A percentile compares a stretch with the other conserved stretches of the same genome.
Conservation (phyloP, 2,329 filamentous ascomycete genomes). For the Exserohilum rostratum region DNA sequence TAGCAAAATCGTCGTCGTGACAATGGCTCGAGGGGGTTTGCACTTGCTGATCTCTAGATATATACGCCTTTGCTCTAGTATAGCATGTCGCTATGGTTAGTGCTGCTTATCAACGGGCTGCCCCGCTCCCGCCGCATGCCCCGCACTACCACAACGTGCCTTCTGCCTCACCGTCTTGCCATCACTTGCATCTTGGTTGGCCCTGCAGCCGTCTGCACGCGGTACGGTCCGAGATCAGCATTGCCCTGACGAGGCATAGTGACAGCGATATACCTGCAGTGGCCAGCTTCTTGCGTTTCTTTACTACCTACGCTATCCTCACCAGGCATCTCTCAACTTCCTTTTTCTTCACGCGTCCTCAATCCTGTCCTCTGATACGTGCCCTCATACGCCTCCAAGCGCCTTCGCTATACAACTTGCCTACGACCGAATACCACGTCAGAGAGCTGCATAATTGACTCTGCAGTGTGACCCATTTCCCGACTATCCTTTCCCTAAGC, state of each 20-base stretch:
- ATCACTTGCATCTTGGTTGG: background rate
- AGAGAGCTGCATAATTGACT: background rate
- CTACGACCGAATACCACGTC: slow-evolving; percentile 10
- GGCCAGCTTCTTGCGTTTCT: background rate
- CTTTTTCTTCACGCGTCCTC: background rate
- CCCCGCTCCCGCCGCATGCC: slow-evolving; percentile 12
- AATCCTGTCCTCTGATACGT: background rate
- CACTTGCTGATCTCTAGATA: background rate
- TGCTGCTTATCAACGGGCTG: slow-evolving; percentile 7
- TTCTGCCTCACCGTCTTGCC: background rate
- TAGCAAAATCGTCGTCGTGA: background rate
- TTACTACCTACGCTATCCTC: background rate
- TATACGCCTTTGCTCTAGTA: background rate
- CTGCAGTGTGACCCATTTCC: slow-evolving; percentile 1
- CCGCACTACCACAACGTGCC: slow-evolving; percentile 11
- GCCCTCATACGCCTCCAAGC: background rate
- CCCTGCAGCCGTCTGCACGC: background rate
- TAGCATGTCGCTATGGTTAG: too few relatives aligned
- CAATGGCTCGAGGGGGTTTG: background rate
- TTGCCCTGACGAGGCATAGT: slow-evolving; percentile 1
- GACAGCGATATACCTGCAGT: background rate
- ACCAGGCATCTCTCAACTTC: background rate
- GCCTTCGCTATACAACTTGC: background rate
- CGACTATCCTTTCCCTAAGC: background rate
- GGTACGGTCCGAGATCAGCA: background rate